Evolutionary conservation across 805 yeast genomes (phyloP).

Genomic region (Candida coleopterorum): DNA sequence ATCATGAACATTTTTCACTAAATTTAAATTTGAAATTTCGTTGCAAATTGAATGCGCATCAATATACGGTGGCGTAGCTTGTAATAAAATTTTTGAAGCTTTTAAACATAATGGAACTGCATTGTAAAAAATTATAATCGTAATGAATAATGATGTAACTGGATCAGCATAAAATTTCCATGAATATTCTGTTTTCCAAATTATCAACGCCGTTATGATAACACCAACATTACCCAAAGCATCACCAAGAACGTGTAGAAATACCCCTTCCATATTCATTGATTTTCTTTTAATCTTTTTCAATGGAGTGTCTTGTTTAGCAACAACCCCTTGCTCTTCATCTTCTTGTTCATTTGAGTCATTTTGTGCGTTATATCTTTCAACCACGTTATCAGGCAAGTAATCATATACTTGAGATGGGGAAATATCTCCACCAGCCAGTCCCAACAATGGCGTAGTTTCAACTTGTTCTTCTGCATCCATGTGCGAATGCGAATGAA

Average conservation of each 20-base stretch:
- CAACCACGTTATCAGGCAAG: slow-evolving; percentile 46
- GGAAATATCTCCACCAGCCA: slow-evolving; percentile 1
- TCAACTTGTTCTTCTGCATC: slow-evolving; percentile 7
- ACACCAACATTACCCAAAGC: slow-evolving; percentile 96
- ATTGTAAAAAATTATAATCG: slow-evolving; percentile 81
- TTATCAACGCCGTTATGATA: slow-evolving; percentile 80
- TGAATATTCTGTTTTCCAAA: slow-evolving; percentile 87
- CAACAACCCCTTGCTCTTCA: too few relatives aligned
- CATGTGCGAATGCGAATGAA: slow-evolving; percentile 29
- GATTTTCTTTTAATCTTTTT: slow-evolving; percentile 44
- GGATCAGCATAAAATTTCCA: slow-evolving; percentile 92
- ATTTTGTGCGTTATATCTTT: slow-evolving; percentile 31
- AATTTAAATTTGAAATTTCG: slow-evolving; percentile 62
- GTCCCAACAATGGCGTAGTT: slow-evolving; percentile 6
- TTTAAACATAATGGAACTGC: slow-evolving; percentile 87
- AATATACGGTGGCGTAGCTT: slow-evolving; percentile 86
- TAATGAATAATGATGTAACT: slow-evolving; percentile 74
- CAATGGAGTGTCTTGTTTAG: not conserved
- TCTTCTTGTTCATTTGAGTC: slow-evolving; percentile 8
- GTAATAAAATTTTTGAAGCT: slow-evolving; percentile 81
- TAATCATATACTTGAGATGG: slow-evolving; percentile 26
- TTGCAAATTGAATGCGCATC: slow-evolving; percentile 69
- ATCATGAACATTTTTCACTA: slow-evolving; percentile 86
- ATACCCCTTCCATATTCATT: slow-evolving; percentile 97
- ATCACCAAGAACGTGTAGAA: slow-evolving; percentile 91